Base-by-base conservation (phyloP, 371 early-diverging fungal genomes). In the Mortierella sp. region DNA sequence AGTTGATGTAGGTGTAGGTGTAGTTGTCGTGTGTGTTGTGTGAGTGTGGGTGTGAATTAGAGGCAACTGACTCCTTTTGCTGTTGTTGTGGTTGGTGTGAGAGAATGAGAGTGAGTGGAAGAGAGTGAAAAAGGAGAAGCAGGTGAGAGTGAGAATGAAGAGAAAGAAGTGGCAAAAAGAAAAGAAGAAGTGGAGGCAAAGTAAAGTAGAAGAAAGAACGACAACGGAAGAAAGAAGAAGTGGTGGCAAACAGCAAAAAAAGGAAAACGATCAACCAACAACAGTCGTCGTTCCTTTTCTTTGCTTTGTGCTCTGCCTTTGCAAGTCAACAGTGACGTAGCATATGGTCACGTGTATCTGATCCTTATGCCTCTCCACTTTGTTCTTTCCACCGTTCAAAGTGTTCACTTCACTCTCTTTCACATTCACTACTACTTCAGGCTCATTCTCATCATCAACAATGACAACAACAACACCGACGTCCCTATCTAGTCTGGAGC, bases 401-500 rank as follows among this genome's bases (percentile, higher is more conserved):
- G 54, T 54, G 54, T 24, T 3, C 21, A 24, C 74, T 16, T 58
- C 32, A 43, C 43, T 10, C 16, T 48, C 60, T 41, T 71, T 24
- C 35, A 14, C 41, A 48, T 24, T 2, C 49, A 58, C 24, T 46
- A 55, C 56, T 46, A 46, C 48, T 14, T 46, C 14, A 14, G 4
- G 3, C 3, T 14, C 48, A 46, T 14, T n/a, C 16, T 44, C 43
- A 65, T 73, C 60, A 21, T 74, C 12, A 41, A 41, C 60, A 51
- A 51, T 51, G 18, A 24, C 49, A 76, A 18, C 38, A 27, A 0
- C 48, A 56, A 78, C 82, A 1, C 77, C 74, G 24, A 82, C 87
- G 4, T 86, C 87, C 6, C 80, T 82, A 35, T 71, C 87, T 4
- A 71, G 58, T 41, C 87, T 86, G 46, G 82, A 86, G 51, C 70